Evolutionary conservation across 345 rosid genomes (phyloP).

Genomic region (Brassica rapa): DNA sequence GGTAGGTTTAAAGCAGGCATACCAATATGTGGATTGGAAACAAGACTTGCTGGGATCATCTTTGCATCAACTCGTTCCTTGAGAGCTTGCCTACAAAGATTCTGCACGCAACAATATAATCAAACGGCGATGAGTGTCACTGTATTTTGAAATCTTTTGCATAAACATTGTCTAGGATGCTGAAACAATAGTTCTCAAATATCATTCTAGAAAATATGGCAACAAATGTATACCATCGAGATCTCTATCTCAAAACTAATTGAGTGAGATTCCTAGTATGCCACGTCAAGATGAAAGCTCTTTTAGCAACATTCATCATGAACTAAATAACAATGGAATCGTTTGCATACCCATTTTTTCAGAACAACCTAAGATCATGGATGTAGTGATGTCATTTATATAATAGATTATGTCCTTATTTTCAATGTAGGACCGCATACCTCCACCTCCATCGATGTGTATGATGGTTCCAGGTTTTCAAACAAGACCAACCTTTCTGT

Average conservation of each 20-base stretch:
- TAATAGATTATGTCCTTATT: constrained; percentile 1
- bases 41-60: constrained; percentile 45
- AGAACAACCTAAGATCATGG: constrained; percentile 4
- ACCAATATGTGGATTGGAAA: constrained; percentile 51
- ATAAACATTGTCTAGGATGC: constrained; percentile 6
- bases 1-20: constrained; percentile 25
- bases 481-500: constrained; percentile 44
- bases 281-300: constrained; percentile 2
- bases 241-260: constrained; percentile 1
- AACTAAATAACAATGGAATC: background rate
- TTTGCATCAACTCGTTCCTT: constrained; percentile 51
- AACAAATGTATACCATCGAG: constrained; percentile 8
- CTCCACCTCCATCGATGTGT: constrained; percentile 59
- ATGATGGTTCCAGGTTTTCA: constrained; percentile 61
- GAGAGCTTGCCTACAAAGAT: constrained; percentile 53
- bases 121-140: constrained; percentile 10
- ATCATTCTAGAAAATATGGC: background rate
- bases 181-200: background rate
- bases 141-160: constrained; percentile 1
- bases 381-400: background rate
- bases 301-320: background rate
- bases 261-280: background rate
- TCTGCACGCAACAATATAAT: constrained; percentile 40
- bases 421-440: constrained; percentile 37
- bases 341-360: constrained; percentile 2